Base-by-base conservation (phyloP, 768 basidiomycete genomes). In the Boletus subcaerulescens region DNA sequence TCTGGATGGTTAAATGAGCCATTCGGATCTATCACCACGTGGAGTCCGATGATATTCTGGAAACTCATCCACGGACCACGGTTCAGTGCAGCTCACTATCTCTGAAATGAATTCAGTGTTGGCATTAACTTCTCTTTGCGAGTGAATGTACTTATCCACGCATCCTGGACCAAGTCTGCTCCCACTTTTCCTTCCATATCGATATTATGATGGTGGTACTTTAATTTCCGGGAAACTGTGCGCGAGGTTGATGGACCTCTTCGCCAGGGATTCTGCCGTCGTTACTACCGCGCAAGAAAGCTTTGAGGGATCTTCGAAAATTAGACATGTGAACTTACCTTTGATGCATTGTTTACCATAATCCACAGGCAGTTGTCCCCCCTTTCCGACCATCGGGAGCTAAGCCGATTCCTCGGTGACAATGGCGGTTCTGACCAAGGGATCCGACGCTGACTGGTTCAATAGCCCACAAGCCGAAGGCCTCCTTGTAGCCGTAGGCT, bases 251-350 rank as follows among this genome's bases (percentile, higher is more conserved):
- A 24, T 24, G 24, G 1, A 24, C 24, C 24, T 24, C 24, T 24
- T 24, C 24, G 24, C 24, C 24, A 24, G 11, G 15, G 20, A 31
- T 5, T 14, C 15, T 41, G 39, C 31, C 20, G 20, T 15, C 18
- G 32, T 13, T 35, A 17, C n/a, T 41, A 4, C 57, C 39, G 13
- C 15, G 32, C 46, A 38, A 53, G 46, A 26, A 51, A 26, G 14
- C 24, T 4, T 35, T 13, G 40, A 14, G 33, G 20, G 32, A 14
- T 41, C 24, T 36, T 39, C 13, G 18, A 49, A 13, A 48, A 14
- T 29, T 18, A 24, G 29, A 45, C 17, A 40, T 60, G 48, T 40
- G 39, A 20, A 60, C 53, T 39, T 26, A 55, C 36, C 32, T 13
- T 45, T n/a, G n/a, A 48, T 11, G 33, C 22, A 18, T 24, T 29